phyloP scores from a whole-genome alignment of 331 rosid genomes.

The Dryas integrifolia region DNA sequence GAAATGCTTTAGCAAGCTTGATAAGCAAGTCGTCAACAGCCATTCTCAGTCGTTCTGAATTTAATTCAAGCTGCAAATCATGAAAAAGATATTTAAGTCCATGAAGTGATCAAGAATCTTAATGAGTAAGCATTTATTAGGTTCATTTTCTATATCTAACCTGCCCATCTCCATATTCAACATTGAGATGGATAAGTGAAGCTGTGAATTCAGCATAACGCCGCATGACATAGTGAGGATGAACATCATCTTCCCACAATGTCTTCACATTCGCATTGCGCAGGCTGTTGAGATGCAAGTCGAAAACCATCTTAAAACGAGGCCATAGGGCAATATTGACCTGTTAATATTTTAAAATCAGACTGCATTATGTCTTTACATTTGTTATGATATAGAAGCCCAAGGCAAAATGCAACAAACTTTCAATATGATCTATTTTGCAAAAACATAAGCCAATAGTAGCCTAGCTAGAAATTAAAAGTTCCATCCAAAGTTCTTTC shows the following conservation, averaged over 20 bases:
- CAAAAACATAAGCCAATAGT: not conserved
- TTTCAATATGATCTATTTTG: not conserved
- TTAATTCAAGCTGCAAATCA: conserved; percentile 76
- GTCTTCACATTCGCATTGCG: conserved; percentile 80
- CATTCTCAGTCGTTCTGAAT: conserved; percentile 89
- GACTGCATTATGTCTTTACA: conserved; percentile 10
- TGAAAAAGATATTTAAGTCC: conserved; percentile 3
- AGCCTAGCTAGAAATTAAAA: not conserved
- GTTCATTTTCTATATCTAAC: conserved; percentile 40
- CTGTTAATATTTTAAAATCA: conserved; percentile 48
- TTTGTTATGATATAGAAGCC: not conserved
- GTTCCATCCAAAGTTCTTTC: not conserved
- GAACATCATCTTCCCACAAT: conserved; percentile 97
- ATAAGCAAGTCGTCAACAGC: conserved; percentile 88
- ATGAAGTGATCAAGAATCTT: not conserved
- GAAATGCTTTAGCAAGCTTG: conserved; percentile 88
- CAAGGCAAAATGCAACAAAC: conserved; percentile 2
- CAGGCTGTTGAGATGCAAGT: conserved; percentile 89
- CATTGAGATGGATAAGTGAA: conserved; percentile 81
- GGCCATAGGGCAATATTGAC: conserved; percentile 93
- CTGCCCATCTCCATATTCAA: conserved; percentile 94
- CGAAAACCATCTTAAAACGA: conserved; percentile 94
- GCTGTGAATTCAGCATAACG: conserved; percentile 98
- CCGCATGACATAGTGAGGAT: conserved; percentile 96
- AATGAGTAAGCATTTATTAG: not conserved